Evolutionary conservation across 2,329 filamentous ascomycete genomes (phyloP).

Genomic region (Lachnellula occidentalis): DNA sequence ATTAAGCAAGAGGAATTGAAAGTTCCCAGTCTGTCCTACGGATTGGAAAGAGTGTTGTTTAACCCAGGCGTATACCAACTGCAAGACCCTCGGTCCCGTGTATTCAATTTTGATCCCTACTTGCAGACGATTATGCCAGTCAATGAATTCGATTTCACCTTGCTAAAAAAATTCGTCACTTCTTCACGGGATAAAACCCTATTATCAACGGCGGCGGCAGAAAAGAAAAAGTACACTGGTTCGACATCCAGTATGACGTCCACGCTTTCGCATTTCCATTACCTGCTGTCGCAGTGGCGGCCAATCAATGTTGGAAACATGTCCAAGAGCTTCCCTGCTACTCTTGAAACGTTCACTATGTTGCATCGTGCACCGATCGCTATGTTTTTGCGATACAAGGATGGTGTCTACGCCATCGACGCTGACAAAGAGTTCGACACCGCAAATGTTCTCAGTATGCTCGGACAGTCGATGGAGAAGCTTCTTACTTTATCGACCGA

Average conservation of each 20-base stretch:
- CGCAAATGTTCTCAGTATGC: conserved; percentile 80
- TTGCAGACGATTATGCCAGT: conserved; percentile 90
- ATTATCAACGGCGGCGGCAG: conserved; percentile 58
- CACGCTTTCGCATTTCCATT: conserved; percentile 86
- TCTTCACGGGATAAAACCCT: conserved; percentile 79
- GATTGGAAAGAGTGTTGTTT: conserved; percentile 64
- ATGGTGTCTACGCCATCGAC: conserved; percentile 90
- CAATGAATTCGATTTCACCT: conserved; percentile 84
- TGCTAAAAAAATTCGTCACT: conserved; percentile 81
- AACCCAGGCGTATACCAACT: conserved; percentile 90
- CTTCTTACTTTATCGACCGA: conserved; percentile 76
- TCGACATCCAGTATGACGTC: conserved; percentile 97
- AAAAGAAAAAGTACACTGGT: conserved; percentile 77
- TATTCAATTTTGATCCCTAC: conserved; percentile 97
- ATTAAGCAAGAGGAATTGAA: conserved; percentile 24
- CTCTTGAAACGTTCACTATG: conserved; percentile 62
- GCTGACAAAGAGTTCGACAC: conserved; percentile 88
- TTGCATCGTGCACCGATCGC: conserved; percentile 70
- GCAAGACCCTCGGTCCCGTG: conserved; percentile 78
- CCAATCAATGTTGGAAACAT: conserved; percentile 60
- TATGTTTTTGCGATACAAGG: conserved; percentile 74
- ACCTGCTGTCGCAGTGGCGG: conserved; percentile 79
- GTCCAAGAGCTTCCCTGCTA: conserved; percentile 60
- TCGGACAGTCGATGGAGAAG: conserved; percentile 96
- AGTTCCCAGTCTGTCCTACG: conserved; percentile 30